Percentiles rank a stretch among this genome's conserved stretches.
These are phyloP conservation scores for Lachancea meyersii DNA, from an alignment of 805 yeast species.

Conservation along the genomic window DNA sequence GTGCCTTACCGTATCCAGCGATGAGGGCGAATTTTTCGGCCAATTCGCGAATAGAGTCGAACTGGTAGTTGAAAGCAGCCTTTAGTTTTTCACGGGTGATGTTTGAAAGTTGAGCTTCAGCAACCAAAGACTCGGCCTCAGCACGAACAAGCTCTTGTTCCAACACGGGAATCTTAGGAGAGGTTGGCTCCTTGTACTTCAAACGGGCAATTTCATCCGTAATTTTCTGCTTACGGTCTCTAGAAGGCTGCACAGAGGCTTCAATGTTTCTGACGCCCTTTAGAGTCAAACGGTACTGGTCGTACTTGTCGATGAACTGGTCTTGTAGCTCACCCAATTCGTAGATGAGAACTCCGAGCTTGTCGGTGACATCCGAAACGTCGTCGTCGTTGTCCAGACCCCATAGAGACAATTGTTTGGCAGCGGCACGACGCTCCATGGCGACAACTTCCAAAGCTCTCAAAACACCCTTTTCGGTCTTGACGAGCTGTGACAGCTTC, in stretches of 20 bases:
- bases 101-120: slow-evolving; percentile 97
- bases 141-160: slow-evolving; percentile 99
- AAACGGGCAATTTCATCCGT: slow-evolving; percentile 96
- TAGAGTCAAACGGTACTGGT: slow-evolving; percentile 92
- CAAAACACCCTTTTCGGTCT: slow-evolving; percentile 94
- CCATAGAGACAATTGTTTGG: slow-evolving; percentile 93
- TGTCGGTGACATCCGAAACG: slow-evolving; percentile 93
- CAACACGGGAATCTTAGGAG: slow-evolving; percentile 88
- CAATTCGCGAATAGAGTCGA: slow-evolving; percentile 90
- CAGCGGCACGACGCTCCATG: slow-evolving; percentile 90
- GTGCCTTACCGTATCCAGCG: slow-evolving; percentile 98
- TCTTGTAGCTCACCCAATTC: slow-evolving; percentile 98
- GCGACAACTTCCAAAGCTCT: slow-evolving; percentile 90
- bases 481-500: slow-evolving; percentile 84
- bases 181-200: slow-evolving; percentile 97
- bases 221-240: slow-evolving; percentile 96
- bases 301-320: slow-evolving; percentile 96
- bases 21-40: slow-evolving; percentile 94
- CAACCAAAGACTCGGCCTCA: slow-evolving; percentile 97
- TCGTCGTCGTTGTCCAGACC: slow-evolving; percentile 98
- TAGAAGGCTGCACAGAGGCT: slow-evolving; percentile 95
- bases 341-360: slow-evolving; percentile 89
- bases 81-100: slow-evolving; percentile 96
- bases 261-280: slow-evolving; percentile 94
- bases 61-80: slow-evolving; percentile 95